Percentiles rank a stretch among this genome's conserved stretches.
phyloP scores from a whole-genome alignment of 805 yeast species.

The Wickerhamiella galacta region DNA sequence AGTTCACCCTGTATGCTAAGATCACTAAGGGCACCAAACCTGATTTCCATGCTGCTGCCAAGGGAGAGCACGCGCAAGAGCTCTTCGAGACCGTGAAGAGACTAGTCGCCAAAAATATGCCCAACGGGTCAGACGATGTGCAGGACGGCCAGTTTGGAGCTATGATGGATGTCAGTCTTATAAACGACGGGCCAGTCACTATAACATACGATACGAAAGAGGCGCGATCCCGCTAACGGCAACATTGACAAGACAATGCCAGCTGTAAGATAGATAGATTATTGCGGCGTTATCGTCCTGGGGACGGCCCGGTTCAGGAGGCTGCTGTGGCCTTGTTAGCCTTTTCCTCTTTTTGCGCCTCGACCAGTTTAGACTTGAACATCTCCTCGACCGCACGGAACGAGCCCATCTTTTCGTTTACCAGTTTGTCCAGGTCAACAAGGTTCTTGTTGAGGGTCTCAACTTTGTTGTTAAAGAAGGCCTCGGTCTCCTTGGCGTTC shows the following conservation, averaged over 20 bases:
- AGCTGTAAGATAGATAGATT: too few relatives aligned
- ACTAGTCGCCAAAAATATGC: slow-evolving; percentile 16
- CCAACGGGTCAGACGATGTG: slow-evolving; percentile 43
- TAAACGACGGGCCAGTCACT: slow-evolving; percentile 90
- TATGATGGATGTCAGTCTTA: slow-evolving; percentile 84
- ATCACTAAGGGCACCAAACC: slow-evolving; percentile 89
- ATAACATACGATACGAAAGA: slow-evolving; percentile 55
- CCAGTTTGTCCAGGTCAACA: slow-evolving; percentile 53
- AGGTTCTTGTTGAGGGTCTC: slow-evolving; percentile 57
- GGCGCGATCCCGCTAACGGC: neutral
- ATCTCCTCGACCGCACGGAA: slow-evolving; percentile 40
- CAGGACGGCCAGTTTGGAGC: slow-evolving; percentile 89
- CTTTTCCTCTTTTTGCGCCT: slow-evolving; percentile 7
- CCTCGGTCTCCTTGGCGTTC: slow-evolving; percentile 42
- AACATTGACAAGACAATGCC: too few relatives aligned
- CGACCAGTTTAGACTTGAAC: slow-evolving; percentile 10
- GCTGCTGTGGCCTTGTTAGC: slow-evolving; percentile 1
- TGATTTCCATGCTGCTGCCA: slow-evolving; percentile 83
- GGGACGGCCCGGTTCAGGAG: too few relatives aligned
- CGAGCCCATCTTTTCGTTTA: slow-evolving; percentile 54
- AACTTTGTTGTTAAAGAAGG: slow-evolving; percentile 59
- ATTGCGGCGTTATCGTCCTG: too few relatives aligned
- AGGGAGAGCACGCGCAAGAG: slow-evolving; percentile 40
- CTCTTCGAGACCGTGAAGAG: slow-evolving; percentile 33
- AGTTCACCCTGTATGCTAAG: slow-evolving; percentile 76